Base-by-base conservation (phyloP, 1,284 basidiomycete species). In the Ceratobasidium sp. region DNA sequence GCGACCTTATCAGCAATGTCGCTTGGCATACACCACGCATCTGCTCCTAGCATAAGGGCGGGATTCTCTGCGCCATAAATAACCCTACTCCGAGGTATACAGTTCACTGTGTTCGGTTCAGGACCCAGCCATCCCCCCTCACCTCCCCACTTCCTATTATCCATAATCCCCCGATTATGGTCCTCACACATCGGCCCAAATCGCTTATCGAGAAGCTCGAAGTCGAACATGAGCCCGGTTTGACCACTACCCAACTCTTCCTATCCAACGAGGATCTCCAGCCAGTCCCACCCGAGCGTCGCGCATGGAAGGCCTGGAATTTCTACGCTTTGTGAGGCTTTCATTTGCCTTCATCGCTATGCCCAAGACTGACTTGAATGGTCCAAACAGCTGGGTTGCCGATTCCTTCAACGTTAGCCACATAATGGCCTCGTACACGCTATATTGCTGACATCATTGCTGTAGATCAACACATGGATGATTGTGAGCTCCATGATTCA, bases 371-470 rank as follows among this genome's bases (percentile, higher is more conserved):
- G 75, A 26, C 26, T 28, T 33, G 42, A 26, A 46, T 67, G 69
- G 79, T 79, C 81, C 82, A 33, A 74, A 80, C 57, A 94, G 93
- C 84, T 95, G 93, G 93, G 88, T 94, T 71, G 91, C 92, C 61
- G 93, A 94, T 84, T 90, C 89, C 80, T 94, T 94, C 87, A 94
- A 94, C 83, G 88, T 95, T 82, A 93, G 92, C 85, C 93, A 91
- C 87, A 94, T 85, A 81, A 92, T 88, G 56, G 81, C 82, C 1
- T 81, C 80, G 15, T 40, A 61, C 46, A 40, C 26, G 62, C 48
- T n/a, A n/a, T 56, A 77, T 69, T 62, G 74, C 71, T 73, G 62
- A 73, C 48, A 42, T 23, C 68, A n/a, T 56, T 15, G 57, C 67
- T 40, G 69, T 23, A 57, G 28, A 77, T 80, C 50, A 78, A 67